Base-by-base conservation (phyloP, 2,329 filamentous ascomycete genomes). In the Epichloe aotearoae region DNA sequence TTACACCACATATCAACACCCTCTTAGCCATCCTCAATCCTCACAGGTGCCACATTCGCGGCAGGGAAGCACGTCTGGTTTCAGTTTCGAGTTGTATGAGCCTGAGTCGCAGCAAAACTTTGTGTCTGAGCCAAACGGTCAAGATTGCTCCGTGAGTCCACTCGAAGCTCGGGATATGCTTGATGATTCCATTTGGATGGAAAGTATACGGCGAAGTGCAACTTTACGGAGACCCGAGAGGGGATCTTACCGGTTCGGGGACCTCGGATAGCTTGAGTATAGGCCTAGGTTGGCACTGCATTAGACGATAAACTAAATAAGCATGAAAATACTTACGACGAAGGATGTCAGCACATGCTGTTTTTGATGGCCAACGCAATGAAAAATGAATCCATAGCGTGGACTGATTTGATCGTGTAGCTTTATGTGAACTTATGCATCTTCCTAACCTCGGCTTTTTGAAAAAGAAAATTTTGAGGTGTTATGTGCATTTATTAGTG, bases 181-280 rank as follows among this genome's bases (percentile, higher is more conserved):
- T 50, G 88, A 93, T 61, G 86, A 91, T 61, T 93, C 88, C 17
- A 84, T 86, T 15, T 97, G 91, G 91, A 87, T 91, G 48, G 88
- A 95, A 69, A 95, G 87, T 72, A 89, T 96, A 56, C 77, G 89
- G 56, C 78, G 88, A 55, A 95, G 88, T 69, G 88, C 93, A 58
- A 95, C 89, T 49, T 77, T 76, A 49, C 70, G 71, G 48, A 71
- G 68, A 56, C 69, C 71, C 14, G 64, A 70, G 23, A 60, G 63
- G 47, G 62, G 62, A 39, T 64, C 67, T 50, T 61, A 63, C 39
- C 58, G 62, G 45, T 64, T 65, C 34, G 61, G 59, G 14, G 62
- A 62, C 49, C 52, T 61, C 26, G 56, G 55, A 33, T 64, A 52
- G 59, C 47, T 30, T 30, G 30, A 30, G 30, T 11, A 30, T 30